Percentiles rank a stretch among this genome's conserved stretches.
Conservation (phyloP, 352 stramenopile species). For the Phytophthora megakarya region DNA sequence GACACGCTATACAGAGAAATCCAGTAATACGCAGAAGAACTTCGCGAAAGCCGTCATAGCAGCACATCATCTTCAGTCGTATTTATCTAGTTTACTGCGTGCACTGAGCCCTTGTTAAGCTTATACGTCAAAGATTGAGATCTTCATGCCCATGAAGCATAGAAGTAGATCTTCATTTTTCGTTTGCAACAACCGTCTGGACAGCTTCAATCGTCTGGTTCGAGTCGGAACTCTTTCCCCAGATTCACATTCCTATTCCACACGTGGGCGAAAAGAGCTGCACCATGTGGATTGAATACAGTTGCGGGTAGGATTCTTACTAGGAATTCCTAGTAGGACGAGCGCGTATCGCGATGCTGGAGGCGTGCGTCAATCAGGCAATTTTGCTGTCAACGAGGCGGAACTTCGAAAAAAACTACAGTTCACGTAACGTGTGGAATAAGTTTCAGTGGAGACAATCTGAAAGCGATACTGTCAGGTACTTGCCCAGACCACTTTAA, state of each 20-base stretch:
- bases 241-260: conserved; percentile 12
- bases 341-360: too few species aligned
- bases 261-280: conserved; percentile 16
- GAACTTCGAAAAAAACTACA: conserved; percentile 13
- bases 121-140: too few species aligned
- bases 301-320: conserved; percentile 1
- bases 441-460: conserved; percentile 11
- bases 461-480: not conserved
- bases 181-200: conserved; percentile 31
- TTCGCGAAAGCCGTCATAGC: not conserved
- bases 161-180: not conserved
- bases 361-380: not conserved
- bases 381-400: conserved; percentile 1
- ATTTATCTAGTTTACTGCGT: conserved; percentile 9
- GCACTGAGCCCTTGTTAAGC: too few species aligned
- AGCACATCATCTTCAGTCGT: not conserved
- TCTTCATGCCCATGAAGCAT: not conserved
- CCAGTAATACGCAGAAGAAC: not conserved
- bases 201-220: conserved; percentile 25
- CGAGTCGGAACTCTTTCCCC: conserved; percentile 21
- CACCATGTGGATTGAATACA: conserved; percentile 3
- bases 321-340: too few species aligned
- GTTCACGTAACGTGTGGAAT: conserved; percentile 21
- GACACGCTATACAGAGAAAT: conserved; percentile 10
- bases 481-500: too few species aligned